A percentile compares a stretch with the other conserved stretches of the same genome.
phyloP scores from a whole-genome alignment of 2,329 filamentous ascomycete genomes.

The Colletotrichum eremochloae region DNA sequence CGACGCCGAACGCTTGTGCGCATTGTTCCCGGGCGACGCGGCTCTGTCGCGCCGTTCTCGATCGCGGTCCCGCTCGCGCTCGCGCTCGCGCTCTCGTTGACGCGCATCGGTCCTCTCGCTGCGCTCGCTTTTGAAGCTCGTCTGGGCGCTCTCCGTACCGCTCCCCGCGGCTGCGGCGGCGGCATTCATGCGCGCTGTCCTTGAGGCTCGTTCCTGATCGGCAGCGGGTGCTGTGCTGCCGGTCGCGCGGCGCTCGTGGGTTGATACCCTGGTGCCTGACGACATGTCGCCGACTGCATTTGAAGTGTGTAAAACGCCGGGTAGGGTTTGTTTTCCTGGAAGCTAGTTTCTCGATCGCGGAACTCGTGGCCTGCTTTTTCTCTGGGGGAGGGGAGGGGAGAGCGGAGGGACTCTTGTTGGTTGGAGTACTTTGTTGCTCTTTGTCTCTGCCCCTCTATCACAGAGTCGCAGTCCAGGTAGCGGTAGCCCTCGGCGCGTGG shows the following conservation, averaged over 20 bases:
- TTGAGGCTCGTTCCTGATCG: conserved; percentile 48
- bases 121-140: conserved; percentile 50
- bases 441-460: conserved; percentile 35
- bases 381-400: background rate
- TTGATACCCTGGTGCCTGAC: conserved; percentile 58
- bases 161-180: conserved; percentile 36
- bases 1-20: conserved; percentile 71
- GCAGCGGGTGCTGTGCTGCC: conserved; percentile 45
- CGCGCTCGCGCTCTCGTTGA: conserved; percentile 30
- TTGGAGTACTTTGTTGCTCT: background rate
- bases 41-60: conserved; percentile 50
- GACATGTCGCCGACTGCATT: conserved; percentile 59
- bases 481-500: conserved; percentile 6
- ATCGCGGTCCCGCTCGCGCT: conserved; percentile 43
- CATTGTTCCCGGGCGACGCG: conserved; percentile 51
- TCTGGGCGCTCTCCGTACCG: conserved; percentile 44
- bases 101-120: conserved; percentile 37
- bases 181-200: conserved; percentile 52
- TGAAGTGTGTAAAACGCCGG: conserved; percentile 40
- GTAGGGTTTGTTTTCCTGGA: background rate
- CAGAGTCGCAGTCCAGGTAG: conserved; percentile 15
- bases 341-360: background rate
- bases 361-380: background rate
- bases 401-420: background rate
- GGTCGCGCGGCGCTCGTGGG: conserved; percentile 58